phyloP scores from a whole-genome alignment of 768 basidiomycete genomes.

The Xanthoconium purpureum region DNA sequence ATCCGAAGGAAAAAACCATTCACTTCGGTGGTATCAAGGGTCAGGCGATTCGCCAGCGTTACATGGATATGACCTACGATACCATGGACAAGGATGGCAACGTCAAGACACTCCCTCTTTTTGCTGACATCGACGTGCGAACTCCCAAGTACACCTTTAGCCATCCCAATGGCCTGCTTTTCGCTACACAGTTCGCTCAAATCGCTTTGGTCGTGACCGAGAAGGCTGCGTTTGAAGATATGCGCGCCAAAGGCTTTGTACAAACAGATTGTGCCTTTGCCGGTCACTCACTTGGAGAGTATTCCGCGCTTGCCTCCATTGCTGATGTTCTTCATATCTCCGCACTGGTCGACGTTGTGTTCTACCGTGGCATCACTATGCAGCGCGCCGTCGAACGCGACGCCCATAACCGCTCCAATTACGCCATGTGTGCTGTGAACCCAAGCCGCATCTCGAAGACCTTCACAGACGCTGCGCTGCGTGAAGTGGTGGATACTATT shows the following conservation, averaged over 20 bases:
- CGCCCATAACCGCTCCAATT: constrained; percentile 87
- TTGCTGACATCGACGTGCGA: constrained; percentile 91
- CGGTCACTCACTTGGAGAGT: constrained; percentile 97
- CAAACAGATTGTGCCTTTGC: constrained; percentile 92
- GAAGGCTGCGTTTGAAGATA: constrained; percentile 97
- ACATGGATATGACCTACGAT: constrained; percentile 99
- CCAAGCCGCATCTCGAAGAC: constrained; percentile 91
- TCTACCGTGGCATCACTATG: constrained; percentile 99
- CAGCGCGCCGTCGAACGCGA: constrained; percentile 98
- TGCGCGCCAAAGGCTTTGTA: constrained; percentile 94
- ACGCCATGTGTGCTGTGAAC: constrained; percentile 99
- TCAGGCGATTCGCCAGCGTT: constrained; percentile 96
- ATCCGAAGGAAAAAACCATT: constrained; percentile 96
- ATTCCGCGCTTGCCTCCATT: constrained; percentile 96
- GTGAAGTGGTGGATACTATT: constrained; percentile 94
- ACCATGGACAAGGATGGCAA: constrained; percentile 95
- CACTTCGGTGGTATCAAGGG: constrained; percentile 99
- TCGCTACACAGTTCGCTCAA: constrained; percentile 98
- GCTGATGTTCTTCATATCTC: constrained; percentile 96
- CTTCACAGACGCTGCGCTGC: constrained; percentile 93
- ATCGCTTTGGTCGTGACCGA: constrained; percentile 98
- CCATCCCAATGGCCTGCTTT: constrained; percentile 91
- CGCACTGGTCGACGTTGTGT: constrained; percentile 94
- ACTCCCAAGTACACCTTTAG: constrained; percentile 98
- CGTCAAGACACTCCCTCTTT: constrained; percentile 93